Evolutionary conservation across 345 rosid genomes (phyloP), one percentile per base, ranked within the genome.

Genomic region (Laguncularia racemosa): DNA sequence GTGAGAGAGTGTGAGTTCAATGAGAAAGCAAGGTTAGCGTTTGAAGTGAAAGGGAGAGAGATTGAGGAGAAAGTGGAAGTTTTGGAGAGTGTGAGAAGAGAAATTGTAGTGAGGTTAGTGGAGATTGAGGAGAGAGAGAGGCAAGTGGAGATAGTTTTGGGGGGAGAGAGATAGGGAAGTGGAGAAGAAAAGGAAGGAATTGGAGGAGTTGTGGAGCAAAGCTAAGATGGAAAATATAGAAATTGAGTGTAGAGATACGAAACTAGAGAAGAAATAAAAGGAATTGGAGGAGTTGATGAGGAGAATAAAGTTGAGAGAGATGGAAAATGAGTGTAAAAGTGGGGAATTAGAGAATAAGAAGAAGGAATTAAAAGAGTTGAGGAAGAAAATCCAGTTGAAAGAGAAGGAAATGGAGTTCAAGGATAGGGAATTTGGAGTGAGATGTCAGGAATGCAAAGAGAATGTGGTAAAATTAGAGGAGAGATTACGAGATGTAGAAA

Each of bases 401-500:
- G 64, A 56, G 58, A 66, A 55, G 65, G 57, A 71, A 55, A 56
- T 67, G 10, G 50, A 73, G n/a, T n/a, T n/a, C n/a, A n/a, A n/a
- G n/a, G n/a, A n/a, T n/a, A n/a, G n/a, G n/a, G n/a, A n/a, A n/a
- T n/a, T n/a, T n/a, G n/a, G n/a, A n/a, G n/a, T n/a, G n/a, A n/a
- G n/a, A n/a, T 38, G 63, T 45, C 26, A n/a, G n/a, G n/a, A n/a
- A n/a, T n/a, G n/a, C n/a, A n/a, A n/a, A n/a, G n/a, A n/a, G n/a
- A n/a, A n/a, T n/a, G n/a, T n/a, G n/a, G n/a, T n/a, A n/a, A n/a
- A n/a, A n/a, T n/a, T n/a, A n/a, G n/a, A n/a, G n/a, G n/a, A n/a
- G n/a, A n/a, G n/a, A n/a, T n/a, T n/a, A n/a, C n/a, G n/a, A n/a
- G n/a, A n/a, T n/a, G n/a, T n/a, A n/a, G n/a, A n/a, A n/a, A n/a